phyloP scores from a whole-genome alignment of 2,329 filamentous ascomycete species.

The Epichloe amarillans region DNA sequence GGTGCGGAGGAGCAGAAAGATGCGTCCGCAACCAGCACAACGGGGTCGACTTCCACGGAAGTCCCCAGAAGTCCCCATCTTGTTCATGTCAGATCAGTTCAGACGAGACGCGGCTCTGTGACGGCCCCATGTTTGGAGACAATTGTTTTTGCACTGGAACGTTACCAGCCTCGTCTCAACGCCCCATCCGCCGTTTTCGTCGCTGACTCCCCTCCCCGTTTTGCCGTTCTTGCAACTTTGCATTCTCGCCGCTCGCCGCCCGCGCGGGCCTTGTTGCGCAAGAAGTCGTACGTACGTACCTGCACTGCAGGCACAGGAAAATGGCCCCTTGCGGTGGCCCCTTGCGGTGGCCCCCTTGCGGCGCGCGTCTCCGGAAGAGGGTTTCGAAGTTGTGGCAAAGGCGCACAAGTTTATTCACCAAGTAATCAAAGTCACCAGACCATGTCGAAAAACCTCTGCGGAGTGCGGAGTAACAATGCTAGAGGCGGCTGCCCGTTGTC shows the following conservation, averaged over 20 bases:
- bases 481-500: no score
- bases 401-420: no score
- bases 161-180: neutral
- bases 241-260: neutral
- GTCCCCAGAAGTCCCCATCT: neutral
- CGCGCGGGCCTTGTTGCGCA: neutral
- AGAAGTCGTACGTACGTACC: slow-evolving; percentile 4
- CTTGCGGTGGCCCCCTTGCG: no score
- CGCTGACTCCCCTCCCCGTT: neutral
- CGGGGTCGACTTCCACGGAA: neutral
- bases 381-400: no score
- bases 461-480: no score
- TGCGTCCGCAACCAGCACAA: neutral
- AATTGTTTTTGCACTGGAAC: neutral
- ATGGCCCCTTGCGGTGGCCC: slow-evolving; percentile 3
- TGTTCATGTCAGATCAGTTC: neutral
- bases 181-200: neutral
- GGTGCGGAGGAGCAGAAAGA: no score
- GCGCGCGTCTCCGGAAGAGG: neutral
- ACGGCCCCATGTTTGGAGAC: neutral
- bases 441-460: no score
- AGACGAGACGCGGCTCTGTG: neutral
- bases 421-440: no score
- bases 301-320: slow-evolving; percentile 7
- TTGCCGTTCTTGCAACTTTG: neutral